Base-by-base conservation (phyloP, 306 rosid genomes). In the Styphnolobium japonicum region DNA sequence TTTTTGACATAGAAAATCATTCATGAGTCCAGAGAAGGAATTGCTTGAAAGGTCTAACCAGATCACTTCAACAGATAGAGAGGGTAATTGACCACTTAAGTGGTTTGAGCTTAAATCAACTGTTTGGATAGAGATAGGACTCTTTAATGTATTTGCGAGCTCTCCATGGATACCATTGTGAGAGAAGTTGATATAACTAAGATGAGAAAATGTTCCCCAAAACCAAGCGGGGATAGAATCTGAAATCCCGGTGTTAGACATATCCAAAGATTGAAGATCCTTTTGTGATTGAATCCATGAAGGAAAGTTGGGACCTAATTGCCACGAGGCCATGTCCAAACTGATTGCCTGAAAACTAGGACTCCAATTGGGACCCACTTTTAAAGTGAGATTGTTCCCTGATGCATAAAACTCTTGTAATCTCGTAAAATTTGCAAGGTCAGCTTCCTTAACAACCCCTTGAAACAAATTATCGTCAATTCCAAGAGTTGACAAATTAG, bases 261-360 rank as follows among this genome's bases (percentile, higher is more conserved):
- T 3, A 6, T 15, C 33, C 58, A 80, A 63, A 1, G 0, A 0
- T 1, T 0, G 0, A 6, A 79, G 79, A 39, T 25, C 0, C 45
- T 58, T 67, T 27, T 67, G 67, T 0, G 33, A 65, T 8, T 23
- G 77, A 58, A 79, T 21, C 87, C 87, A 79, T 5, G 14, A 3
- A 0, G 87, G 84, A 68, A 79, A 79, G 11, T 18, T 3, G 0
- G 81, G 81, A 31, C 84, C 87, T 29, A 75, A 9, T 15, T 67
- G 43, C 67, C 78, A 84, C 2, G 73, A 74, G 0, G 5, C 4
- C 15, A 74, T 8, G 0, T 0, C 0, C 37, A 84, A 46, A 0
- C 0, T 0, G 1, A 0, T 0, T 0, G 19, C 6, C 23, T 49
- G 78, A 60, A 79, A 79, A 37, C 74, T 12, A 40, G 84, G 84